Percentiles rank a stretch among this genome's conserved stretches.
Conservation (phyloP, 164 flowering plant genomes). For the Aristolochia contorta region DNA sequence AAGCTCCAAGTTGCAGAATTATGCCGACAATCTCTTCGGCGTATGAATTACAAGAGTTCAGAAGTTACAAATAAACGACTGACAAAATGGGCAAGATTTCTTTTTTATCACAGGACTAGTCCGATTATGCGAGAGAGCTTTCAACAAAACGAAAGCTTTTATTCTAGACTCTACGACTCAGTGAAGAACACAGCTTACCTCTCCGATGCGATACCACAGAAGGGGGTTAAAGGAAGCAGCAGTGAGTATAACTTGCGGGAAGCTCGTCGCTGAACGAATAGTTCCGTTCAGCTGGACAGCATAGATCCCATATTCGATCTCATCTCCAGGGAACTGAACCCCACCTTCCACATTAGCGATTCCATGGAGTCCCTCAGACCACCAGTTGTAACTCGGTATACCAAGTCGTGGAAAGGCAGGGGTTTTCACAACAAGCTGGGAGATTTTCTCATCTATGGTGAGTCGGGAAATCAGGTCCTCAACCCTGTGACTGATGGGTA, state of each 20-base stretch:
- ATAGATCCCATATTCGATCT: too few species aligned
- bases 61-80: too few species aligned
- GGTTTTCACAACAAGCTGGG: conserved; percentile 65
- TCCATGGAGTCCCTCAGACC: conserved; percentile 79
- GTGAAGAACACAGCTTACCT: conserved; percentile 20
- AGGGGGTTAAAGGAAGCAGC: conserved; percentile 63
- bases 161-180: too few species aligned
- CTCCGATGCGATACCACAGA: conserved; percentile 78
- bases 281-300: conserved; percentile 16
- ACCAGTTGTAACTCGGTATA: conserved; percentile 78
- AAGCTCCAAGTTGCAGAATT: too few species aligned
- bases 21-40: too few species aligned
- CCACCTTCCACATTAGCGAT: conserved; percentile 40
- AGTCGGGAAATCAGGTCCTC: conserved; percentile 63
- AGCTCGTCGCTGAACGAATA: conserved; percentile 59
- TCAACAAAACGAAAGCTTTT: too few species aligned
- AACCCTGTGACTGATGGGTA: conserved; percentile 49
- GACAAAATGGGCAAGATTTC: too few species aligned
- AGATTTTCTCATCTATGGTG: conserved; percentile 71
- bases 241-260: conserved; percentile 85
- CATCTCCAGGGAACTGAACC: conserved; percentile 20
- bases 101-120: too few species aligned
- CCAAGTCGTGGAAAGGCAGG: conserved; percentile 68
- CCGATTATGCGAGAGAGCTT: too few species aligned
- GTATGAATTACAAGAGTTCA: too few species aligned